phyloP scores from a whole-genome alignment of 176 grass and related monocot genomes.

The Lolium rigidum region DNA sequence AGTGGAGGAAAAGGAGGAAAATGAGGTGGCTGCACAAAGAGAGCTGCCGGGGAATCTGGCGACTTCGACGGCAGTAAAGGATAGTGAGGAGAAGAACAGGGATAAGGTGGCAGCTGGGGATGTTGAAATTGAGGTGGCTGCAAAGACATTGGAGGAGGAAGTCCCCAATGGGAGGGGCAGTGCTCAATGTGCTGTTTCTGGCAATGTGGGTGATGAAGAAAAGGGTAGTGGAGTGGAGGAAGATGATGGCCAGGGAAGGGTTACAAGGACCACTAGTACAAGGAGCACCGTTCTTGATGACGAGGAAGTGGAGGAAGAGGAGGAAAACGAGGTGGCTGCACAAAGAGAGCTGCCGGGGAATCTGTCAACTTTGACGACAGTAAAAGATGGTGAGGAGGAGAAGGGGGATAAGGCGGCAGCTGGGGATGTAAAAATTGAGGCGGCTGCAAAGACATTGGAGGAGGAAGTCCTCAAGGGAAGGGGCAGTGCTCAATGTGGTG shows the following conservation, averaged over 20 bases:
- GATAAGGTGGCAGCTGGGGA: constrained; percentile 30
- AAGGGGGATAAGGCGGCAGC: constrained; percentile 26
- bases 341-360: constrained; percentile 1
- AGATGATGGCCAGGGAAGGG: constrained; percentile 28
- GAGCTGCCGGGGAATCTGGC: neutral
- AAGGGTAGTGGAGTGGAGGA: constrained; percentile 33
- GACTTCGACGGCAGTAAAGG: neutral
- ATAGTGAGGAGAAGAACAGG: constrained; percentile 15
- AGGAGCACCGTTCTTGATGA: constrained; percentile 19
- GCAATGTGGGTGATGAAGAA: constrained; percentile 23
- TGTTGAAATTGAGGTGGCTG: constrained; percentile 17
- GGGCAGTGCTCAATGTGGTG: neutral
- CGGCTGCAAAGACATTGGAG: too few species aligned
- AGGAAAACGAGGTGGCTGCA: constrained; percentile 20
- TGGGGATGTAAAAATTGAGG: neutral
- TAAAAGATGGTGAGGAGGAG: constrained; percentile 10
- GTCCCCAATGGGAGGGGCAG: neutral
- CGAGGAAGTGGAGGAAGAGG: neutral
- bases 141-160: constrained; percentile 37
- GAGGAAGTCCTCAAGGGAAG: neutral
- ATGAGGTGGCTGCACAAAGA: constrained; percentile 23
- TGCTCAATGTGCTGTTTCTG: constrained; percentile 20
- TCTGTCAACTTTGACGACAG: neutral
- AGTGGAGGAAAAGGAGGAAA: constrained; percentile 2
- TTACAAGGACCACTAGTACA: constrained; percentile 13